phyloP scores from a whole-genome alignment of 2,329 filamentous ascomycete species.

The Diplodia sapinea region DNA sequence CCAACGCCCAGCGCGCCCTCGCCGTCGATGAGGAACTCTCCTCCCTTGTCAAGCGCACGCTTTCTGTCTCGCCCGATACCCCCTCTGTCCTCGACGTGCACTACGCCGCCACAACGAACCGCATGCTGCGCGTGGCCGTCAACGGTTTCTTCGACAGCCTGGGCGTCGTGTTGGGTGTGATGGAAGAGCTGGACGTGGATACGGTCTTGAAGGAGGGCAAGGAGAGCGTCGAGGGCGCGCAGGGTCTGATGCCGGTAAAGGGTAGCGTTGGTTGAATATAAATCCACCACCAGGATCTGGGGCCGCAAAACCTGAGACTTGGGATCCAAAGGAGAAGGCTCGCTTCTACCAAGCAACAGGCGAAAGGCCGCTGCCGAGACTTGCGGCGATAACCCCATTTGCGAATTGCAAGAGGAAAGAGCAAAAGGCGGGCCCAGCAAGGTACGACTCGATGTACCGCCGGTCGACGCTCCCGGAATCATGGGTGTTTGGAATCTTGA shows the following conservation, averaged over 20 bases:
- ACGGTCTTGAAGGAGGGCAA: slow-evolving; percentile 63
- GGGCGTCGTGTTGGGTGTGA: slow-evolving; percentile 81
- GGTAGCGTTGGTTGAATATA: slow-evolving; percentile 9
- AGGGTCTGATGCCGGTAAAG: slow-evolving; percentile 45
- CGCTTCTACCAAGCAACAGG: background rate
- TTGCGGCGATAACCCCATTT: background rate
- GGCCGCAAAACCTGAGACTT: background rate
- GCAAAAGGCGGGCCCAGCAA: background rate
- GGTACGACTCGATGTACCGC: background rate
- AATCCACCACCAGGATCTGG: no score
- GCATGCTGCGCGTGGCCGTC: slow-evolving; percentile 94
- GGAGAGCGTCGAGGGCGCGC: slow-evolving; percentile 62
- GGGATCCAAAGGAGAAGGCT: background rate
- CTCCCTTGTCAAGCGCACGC: slow-evolving; percentile 74
- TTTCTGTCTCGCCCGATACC: slow-evolving; percentile 58
- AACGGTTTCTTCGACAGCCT: slow-evolving; percentile 96
- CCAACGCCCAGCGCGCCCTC: slow-evolving; percentile 74
- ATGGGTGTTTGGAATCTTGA: background rate
- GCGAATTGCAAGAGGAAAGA: background rate
- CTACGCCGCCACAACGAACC: slow-evolving; percentile 89
- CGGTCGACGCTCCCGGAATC: background rate
- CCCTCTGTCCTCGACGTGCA: slow-evolving; percentile 64
- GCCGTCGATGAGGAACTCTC: slow-evolving; percentile 90
- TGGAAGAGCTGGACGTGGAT: slow-evolving; percentile 88
- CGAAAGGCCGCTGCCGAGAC: background rate